Evolutionary conservation across 192 early-diverging fungal genomes (phyloP), one percentile per base, ranked within the genome.

Genomic region (Backusella luteola): DNA sequence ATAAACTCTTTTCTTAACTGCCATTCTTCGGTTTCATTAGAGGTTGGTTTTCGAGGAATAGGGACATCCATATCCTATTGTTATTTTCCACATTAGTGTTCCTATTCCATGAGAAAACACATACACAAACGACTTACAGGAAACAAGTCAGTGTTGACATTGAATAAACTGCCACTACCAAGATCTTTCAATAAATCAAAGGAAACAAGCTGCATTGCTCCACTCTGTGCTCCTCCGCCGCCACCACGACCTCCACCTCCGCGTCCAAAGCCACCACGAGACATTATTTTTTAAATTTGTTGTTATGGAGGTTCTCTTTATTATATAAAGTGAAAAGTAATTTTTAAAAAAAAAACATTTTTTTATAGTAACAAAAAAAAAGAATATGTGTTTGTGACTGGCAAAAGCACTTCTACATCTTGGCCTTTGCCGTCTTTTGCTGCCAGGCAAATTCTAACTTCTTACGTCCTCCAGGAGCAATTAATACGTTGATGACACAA

Each of bases 401-500:
- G 23, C 23, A 63, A 63, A 63, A 63, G 56, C 26, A 41, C 49
- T 44, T 59, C 21, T 73, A 53, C 32, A 76, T 38, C 36, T 70
- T 59, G 4, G 69, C 26, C 74, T 79, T 73, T 77, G 32, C 29
- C 1, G 26, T 44, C 14, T 71, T 71, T 49, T 71, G 70, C 70
- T 46, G 41, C 70, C 70, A 71, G 29, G 39, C 44, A 19, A 71
- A 71, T 11, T 49, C 81, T 68, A 86, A 38, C 84, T 91, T 85
- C 82, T 87, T 85, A 79, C 78, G 73, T 19, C 90, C 90, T 14
- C 89, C 89, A 8, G 92, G 90, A 12, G 79, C 74, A 77, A 93
- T 92, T 35, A 90, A 66, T 66, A 88, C 90, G 80, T 93, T 93
- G 74, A 93, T 91, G 6, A 93, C 83, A 38, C 86, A 86, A 53